Evolutionary conservation across 2,329 filamentous ascomycete species (phyloP), one percentile per base, ranked within the genome.

Genomic region (Colletotrichum tanaceti): DNA sequence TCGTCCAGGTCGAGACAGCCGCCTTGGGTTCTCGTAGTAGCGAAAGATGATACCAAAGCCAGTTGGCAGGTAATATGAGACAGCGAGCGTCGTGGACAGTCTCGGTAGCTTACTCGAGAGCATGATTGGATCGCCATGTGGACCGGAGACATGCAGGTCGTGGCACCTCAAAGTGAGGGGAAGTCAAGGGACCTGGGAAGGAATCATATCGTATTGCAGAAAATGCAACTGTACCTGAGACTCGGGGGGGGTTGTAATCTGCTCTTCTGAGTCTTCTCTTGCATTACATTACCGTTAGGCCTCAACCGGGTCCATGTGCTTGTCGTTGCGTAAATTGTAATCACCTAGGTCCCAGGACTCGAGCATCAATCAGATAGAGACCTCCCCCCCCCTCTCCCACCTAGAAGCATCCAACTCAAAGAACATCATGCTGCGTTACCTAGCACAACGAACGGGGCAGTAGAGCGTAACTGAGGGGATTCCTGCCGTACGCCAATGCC

Each of bases 141-240:
- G 47, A 20, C 64, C 64, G 38, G 50, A 57, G 38, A 66, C 38
- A 66, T 50, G 58, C 64, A 63, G 41, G 14, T 60, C 22, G 58
- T 39, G 46, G 44, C 52, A 52, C 50, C 43, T 35, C 24, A 50
- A 13, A 38, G 50, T 41, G 58, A 28, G 57, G 46, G 39, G 66
- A 20, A 39, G 7, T 32, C 6, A 49, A 28, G 18, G 2, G 4
- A 24, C 24, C n/a, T n/a, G n/a, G 24, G 28, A 3, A 20, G 44
- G 41, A 10, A 47, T 9, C 18, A 35, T 1, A 14, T 20, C 18
- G n/a, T 53, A n/a, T 4, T 18, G 47, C 16, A 24, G 9, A 9
- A n/a, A 18, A 49, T 18, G 57, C 14, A 16, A 13, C 4, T 38
- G n/a, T 13, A 20, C 55, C 7, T 24, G 28, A 32, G 28, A 32